phyloP scores from a whole-genome alignment of 2,329 filamentous ascomycete genomes.

The Pseudogymnoascus sp. region DNA sequence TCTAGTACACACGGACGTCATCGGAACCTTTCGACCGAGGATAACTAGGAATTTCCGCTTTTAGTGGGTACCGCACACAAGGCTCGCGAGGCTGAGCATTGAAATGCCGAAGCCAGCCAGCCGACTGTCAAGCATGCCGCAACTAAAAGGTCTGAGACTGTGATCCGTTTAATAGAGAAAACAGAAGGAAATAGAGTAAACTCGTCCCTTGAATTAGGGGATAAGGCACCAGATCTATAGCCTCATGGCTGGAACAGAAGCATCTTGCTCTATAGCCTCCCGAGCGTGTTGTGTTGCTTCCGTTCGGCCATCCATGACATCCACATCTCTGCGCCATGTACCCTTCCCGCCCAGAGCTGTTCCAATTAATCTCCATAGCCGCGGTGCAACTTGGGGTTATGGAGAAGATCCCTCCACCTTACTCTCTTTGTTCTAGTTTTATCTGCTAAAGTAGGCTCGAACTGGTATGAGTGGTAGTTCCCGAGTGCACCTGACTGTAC shows the following conservation, averaged over 20 bases:
- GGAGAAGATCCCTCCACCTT: slow-evolving; percentile 8
- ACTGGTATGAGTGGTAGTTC: not conserved
- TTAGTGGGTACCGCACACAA: slow-evolving; percentile 7
- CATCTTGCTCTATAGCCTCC: not conserved
- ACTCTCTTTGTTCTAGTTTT: slow-evolving; percentile 3
- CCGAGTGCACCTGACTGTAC: not conserved
- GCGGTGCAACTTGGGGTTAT: slow-evolving; percentile 8
- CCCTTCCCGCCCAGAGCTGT: slow-evolving; percentile 3
- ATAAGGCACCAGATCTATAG: not conserved
- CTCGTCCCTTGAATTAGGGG: not conserved
- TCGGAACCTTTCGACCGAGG: slow-evolving; percentile 8
- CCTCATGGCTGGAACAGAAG: not conserved
- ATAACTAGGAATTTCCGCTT: slow-evolving; percentile 3
- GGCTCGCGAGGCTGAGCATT: slow-evolving; percentile 3
- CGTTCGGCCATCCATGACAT: not conserved
- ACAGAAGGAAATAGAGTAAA: not conserved
- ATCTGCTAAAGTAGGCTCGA: not conserved
- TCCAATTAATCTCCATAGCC: slow-evolving; percentile 3
- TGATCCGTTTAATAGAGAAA: not conserved
- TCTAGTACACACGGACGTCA: not conserved
- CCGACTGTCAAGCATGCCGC: not conserved
- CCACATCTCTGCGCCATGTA: not conserved
- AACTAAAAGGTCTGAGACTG: not conserved
- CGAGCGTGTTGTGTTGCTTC: not conserved
- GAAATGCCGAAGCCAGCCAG: slow-evolving; percentile 5